These are phyloP conservation scores for Phytophthora sojae DNA, from an alignment of 352 stramenopile species.

Conservation along the genomic window DNA sequence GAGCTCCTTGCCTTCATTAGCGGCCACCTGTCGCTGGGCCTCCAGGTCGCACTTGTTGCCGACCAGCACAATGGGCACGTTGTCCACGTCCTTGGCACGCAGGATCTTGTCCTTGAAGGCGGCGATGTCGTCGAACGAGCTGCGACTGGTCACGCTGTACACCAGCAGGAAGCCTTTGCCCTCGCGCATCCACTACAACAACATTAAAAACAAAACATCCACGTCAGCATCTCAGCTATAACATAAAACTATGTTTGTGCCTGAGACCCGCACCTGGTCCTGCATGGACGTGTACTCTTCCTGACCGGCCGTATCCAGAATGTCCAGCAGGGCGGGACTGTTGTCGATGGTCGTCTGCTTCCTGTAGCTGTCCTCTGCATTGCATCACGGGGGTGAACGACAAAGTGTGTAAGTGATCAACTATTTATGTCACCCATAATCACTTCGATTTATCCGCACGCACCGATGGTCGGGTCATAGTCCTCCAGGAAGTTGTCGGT, in stretches of 20 bases:
- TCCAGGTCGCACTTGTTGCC: conserved; percentile 92
- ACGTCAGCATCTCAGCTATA: not conserved
- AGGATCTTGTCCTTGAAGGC: conserved; percentile 93
- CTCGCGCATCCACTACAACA: conserved; percentile 90
- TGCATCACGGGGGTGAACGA: not conserved
- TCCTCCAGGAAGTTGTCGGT: conserved; percentile 94
- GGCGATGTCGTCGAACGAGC: conserved; percentile 91
- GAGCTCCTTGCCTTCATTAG: conserved; percentile 69
- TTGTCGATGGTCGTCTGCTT: conserved; percentile 91
- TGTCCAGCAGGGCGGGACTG: conserved; percentile 85
- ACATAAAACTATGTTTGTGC: not conserved
- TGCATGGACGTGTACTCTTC: conserved; percentile 94
- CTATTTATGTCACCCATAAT: not conserved
- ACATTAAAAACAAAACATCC: not conserved
- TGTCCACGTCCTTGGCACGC: conserved; percentile 89
- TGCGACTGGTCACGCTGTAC: conserved; percentile 91
- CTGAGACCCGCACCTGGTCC: conserved; percentile 65
- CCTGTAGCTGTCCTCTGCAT: conserved; percentile 92
- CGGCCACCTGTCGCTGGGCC: conserved; percentile 72
- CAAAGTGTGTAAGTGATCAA: not conserved
- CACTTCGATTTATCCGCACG: conserved; percentile 6
- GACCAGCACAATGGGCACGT: conserved; percentile 88
- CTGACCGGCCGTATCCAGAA: conserved; percentile 93
- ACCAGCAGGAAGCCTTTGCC: conserved; percentile 92
- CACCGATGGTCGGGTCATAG: conserved; percentile 93